Conservation (phyloP, 2,329 filamentous ascomycete species). For the Hymenoscyphus fructigenus region DNA sequence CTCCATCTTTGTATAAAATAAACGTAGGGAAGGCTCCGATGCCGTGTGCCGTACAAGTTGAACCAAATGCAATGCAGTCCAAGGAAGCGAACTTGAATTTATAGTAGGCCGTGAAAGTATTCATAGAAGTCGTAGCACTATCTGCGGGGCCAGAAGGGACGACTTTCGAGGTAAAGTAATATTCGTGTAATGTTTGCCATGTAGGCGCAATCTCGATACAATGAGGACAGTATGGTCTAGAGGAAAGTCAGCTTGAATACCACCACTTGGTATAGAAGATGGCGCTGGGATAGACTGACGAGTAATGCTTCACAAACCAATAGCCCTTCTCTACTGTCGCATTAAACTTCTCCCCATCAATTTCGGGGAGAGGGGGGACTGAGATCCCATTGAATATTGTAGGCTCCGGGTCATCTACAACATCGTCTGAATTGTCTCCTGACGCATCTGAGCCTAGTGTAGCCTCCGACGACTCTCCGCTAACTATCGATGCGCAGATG, state of each 20-base stretch:
- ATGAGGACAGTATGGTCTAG: conserved; percentile 36
- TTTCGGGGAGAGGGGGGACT: conserved; percentile 49
- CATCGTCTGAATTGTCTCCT: conserved; percentile 30
- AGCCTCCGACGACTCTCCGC: conserved; percentile 25
- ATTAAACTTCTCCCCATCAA: conserved; percentile 47
- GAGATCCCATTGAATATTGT: conserved; percentile 51
- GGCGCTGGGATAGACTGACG: conserved; percentile 24
- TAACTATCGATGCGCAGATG: conserved; percentile 29
- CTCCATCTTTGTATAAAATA: conserved; percentile 76
- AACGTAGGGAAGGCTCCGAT: conserved; percentile 75
- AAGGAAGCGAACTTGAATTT: conserved; percentile 84
- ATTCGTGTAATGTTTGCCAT: conserved; percentile 93
- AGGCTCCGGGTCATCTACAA: conserved; percentile 27
- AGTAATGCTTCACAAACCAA: conserved; percentile 39
- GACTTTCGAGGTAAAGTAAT: conserved; percentile 77
- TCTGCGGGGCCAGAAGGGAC: conserved; percentile 40
- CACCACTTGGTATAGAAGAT: not conserved
- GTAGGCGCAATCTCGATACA: conserved; percentile 65
- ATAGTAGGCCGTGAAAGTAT: conserved; percentile 76
- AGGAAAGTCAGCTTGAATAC: not conserved
- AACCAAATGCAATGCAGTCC: conserved; percentile 81
- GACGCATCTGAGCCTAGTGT: conserved; percentile 15
- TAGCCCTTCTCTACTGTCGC: conserved; percentile 33
- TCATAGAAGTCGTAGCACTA: conserved; percentile 47
- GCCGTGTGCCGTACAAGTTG: conserved; percentile 69